Evolutionary conservation across 108 stramenopile species (phyloP).

Genomic region (Nitzschia sp.): DNA sequence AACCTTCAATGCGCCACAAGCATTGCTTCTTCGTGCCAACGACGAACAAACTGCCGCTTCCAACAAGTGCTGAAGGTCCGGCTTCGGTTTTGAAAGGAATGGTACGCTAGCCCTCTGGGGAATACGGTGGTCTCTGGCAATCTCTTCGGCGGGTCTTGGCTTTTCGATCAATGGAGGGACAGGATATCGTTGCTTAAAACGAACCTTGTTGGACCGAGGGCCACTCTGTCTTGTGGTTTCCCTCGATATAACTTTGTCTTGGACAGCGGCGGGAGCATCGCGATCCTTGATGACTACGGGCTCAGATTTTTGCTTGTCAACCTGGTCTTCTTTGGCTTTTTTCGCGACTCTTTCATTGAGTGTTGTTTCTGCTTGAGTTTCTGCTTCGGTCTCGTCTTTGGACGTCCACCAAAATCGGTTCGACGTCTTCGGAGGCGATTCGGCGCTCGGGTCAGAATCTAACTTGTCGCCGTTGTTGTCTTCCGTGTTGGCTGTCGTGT

Average conservation of each 20-base stretch:
- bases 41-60: constrained; percentile 53
- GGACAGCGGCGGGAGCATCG: not conserved
- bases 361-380: no score
- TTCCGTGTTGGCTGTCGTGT: no score
- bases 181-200: constrained; percentile 74
- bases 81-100: constrained; percentile 43
- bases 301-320: no score
- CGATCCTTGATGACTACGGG: not conserved
- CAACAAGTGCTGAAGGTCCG: constrained; percentile 60
- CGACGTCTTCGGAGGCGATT: no score
- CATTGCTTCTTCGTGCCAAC: constrained; percentile 67
- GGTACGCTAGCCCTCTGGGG: constrained; percentile 3
- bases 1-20: constrained; percentile 83
- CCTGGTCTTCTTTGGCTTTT: not conserved
- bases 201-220: constrained; percentile 34
- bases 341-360: no score
- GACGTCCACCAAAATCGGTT: no score
- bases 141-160: constrained; percentile 44
- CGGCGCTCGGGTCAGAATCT: no score
- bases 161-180: constrained; percentile 51
- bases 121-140: constrained; percentile 42
- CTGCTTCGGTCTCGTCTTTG: no score
- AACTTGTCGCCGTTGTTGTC: no score
- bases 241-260: no score
- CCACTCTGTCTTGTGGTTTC: not conserved